These are phyloP conservation scores for Aquilaria sinensis DNA, from an alignment of 345 rosid species.

Conservation along the genomic window DNA sequence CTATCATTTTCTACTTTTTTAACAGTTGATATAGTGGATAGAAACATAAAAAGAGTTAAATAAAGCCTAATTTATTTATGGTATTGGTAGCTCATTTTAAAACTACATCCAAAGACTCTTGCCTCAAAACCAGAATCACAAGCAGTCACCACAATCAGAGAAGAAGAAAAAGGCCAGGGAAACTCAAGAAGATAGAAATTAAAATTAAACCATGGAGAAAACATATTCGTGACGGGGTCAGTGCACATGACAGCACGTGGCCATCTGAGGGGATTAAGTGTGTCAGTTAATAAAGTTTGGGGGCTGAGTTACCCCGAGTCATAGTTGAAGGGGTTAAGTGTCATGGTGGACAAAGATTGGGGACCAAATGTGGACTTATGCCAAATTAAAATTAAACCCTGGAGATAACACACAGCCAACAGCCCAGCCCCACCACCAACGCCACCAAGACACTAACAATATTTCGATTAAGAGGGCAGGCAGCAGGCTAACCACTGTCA, in stretches of 20 bases:
- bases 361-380: no score
- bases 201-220: no score
- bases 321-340: no score
- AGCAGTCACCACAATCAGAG: not conserved
- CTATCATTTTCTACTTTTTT: no score
- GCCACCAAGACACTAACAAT: not conserved
- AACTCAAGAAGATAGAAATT: not conserved
- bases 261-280: no score
- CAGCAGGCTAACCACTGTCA: conserved; percentile 48
- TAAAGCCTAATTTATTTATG: conserved; percentile 23
- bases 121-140: not conserved
- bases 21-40: not conserved
- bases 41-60: not conserved
- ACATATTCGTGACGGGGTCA: no score
- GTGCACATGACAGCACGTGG: no score
- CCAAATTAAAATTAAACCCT: not conserved
- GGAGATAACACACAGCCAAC: not conserved
- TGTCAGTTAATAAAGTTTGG: no score
- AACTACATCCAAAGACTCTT: not conserved
- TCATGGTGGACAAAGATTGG: no score
- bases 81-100: conserved; percentile 15
- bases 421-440: not conserved
- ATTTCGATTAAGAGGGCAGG: conserved; percentile 19
- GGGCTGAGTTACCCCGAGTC: no score
- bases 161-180: not conserved